These are phyloP conservation scores for Dactylellina leptospora DNA, from an alignment of 2,329 filamentous ascomycete genomes.

Conservation along the genomic window DNA sequence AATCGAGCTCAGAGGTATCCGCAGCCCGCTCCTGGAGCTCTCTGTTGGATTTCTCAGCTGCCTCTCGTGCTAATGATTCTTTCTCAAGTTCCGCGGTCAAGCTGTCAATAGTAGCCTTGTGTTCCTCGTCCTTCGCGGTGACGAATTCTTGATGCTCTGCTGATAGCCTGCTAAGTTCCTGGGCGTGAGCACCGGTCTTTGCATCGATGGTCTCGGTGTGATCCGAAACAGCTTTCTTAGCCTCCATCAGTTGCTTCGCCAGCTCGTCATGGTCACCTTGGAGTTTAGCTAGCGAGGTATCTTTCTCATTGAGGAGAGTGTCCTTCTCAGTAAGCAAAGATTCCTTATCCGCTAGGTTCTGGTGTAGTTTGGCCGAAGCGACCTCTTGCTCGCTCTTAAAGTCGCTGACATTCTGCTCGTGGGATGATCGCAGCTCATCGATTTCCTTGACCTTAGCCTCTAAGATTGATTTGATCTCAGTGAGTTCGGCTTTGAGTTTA, in stretches of 20 bases:
- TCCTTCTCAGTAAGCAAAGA: constrained; percentile 23
- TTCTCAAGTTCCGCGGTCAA: constrained; percentile 45
- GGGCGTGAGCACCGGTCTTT: constrained; percentile 10
- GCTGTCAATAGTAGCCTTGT: constrained; percentile 32
- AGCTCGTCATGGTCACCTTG: constrained; percentile 29
- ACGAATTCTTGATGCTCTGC: constrained; percentile 36
- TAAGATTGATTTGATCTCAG: constrained; percentile 10
- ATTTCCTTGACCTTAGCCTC: constrained; percentile 39
- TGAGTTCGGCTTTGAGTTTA: constrained; percentile 32
- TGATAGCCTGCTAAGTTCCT: constrained; percentile 21
- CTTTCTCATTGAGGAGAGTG: constrained; percentile 23
- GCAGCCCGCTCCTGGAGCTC: constrained; percentile 49
- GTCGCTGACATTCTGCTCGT: constrained; percentile 9
- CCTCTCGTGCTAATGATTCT: constrained; percentile 42
- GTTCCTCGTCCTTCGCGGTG: constrained; percentile 41
- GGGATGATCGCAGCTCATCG: constrained; percentile 14
- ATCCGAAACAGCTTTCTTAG: constrained; percentile 25
- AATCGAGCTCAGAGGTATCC: constrained; percentile 38
- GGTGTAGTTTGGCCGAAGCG: constrained; percentile 8
- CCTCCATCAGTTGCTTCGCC: constrained; percentile 23
- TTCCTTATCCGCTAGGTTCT: constrained; percentile 33
- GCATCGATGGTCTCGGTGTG: constrained; percentile 20
- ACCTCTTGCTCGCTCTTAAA: constrained; percentile 16
- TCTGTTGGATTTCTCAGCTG: constrained; percentile 31
- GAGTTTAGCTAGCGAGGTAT: constrained; percentile 25